Percentiles rank a stretch among this genome's conserved stretches.
phyloP scores from a whole-genome alignment of 164 flowering plant genomes.

The Aristolochia californica region DNA sequence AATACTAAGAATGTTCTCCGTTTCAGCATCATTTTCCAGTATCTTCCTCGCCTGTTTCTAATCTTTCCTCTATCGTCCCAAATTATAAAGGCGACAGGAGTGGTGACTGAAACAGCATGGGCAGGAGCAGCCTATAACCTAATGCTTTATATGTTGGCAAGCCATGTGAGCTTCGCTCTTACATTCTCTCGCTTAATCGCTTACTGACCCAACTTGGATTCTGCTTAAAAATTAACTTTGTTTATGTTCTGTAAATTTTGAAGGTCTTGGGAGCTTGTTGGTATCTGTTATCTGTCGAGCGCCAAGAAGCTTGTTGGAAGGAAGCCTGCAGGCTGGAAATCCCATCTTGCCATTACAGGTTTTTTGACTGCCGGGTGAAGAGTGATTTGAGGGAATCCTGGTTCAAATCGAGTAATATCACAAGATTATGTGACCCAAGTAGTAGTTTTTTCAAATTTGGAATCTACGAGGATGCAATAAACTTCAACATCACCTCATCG shows the following conservation, averaged over 20 bases:
- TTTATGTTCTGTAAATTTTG: background rate
- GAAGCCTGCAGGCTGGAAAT: conserved; percentile 24
- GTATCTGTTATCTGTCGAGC: conserved; percentile 57
- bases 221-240: background rate
- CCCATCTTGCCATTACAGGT: conserved; percentile 23
- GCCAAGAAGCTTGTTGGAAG: conserved; percentile 61
- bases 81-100: conserved; percentile 58
- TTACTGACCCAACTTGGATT: background rate
- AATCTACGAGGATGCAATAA: conserved; percentile 48
- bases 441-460: conserved; percentile 38
- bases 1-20: conserved; percentile 53
- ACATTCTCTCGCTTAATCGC: too few relatives aligned
- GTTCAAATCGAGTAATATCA: conserved; percentile 43
- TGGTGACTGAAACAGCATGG: conserved; percentile 74
- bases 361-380: conserved; percentile 29
- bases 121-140: conserved; percentile 81
- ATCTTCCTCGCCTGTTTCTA: conserved; percentile 50
- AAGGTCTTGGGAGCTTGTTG: conserved; percentile 65
- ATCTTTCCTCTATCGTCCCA: conserved; percentile 60
- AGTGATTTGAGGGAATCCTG: conserved; percentile 24
- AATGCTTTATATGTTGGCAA: conserved; percentile 72
- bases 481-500: conserved; percentile 24
- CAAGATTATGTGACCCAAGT: conserved; percentile 30
- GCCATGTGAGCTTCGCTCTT: conserved; percentile 50
- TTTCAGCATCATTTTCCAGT: conserved; percentile 48